Conservation (phyloP, 1,284 basidiomycete species). For the Agroathelia rolfsii region DNA sequence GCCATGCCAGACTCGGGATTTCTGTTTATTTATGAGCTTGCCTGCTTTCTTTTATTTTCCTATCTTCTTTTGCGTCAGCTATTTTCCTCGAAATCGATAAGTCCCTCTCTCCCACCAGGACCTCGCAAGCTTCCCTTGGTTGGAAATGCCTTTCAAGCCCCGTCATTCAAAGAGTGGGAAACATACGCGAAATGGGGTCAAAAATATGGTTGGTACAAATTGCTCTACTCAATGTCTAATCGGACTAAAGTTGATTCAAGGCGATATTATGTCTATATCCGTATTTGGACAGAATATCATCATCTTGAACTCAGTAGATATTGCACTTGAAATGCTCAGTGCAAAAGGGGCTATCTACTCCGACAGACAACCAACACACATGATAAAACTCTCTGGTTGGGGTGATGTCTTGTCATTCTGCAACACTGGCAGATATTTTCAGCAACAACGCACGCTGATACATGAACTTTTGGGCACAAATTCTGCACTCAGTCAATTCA, state of each 20-base stretch:
- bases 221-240: no score
- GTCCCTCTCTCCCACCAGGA: constrained; percentile 41
- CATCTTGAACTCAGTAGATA: constrained; percentile 8
- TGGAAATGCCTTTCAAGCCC: constrained; percentile 46
- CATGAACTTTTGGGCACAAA: constrained; percentile 47
- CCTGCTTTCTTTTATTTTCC: no score
- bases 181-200: constrained; percentile 48
- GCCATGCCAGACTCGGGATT: no score
- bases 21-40: no score
- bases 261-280: constrained; percentile 8
- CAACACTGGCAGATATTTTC: constrained; percentile 52
- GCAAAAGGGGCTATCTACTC: constrained; percentile 10
- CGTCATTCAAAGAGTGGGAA: constrained; percentile 39
- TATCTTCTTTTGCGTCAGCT: no score
- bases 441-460: constrained; percentile 50
- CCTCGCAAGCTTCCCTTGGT: constrained; percentile 40
- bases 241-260: constrained; percentile 1
- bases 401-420: constrained; percentile 49
- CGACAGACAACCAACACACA: constrained; percentile 8
- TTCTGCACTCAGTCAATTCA: constrained; percentile 37
- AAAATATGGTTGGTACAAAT: constrained; percentile 34
- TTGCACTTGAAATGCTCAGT: constrained; percentile 10
- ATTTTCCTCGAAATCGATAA: no score
- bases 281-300: constrained; percentile 9
- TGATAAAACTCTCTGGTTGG: constrained; percentile 58